These are phyloP conservation scores for Kazachstania sp. DNA, from an alignment of 1,139 yeast genomes.

Conservation along the genomic window DNA sequence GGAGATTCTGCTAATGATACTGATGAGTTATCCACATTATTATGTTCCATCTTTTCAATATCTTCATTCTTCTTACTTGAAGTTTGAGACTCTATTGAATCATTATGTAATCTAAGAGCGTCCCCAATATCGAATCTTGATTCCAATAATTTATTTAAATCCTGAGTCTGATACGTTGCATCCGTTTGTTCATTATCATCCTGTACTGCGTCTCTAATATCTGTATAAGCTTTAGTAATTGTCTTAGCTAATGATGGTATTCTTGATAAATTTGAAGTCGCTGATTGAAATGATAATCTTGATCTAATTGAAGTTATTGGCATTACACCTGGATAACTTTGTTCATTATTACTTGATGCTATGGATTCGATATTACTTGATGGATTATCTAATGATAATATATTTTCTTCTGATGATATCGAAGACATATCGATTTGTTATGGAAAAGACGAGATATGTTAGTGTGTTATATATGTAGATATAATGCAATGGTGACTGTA, in stretches of 20 bases:
- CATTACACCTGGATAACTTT: background rate
- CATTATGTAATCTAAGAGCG: slow-evolving; percentile 16
- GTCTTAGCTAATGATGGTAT: slow-evolving; percentile 10
- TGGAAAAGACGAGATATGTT: no score
- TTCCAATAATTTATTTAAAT: slow-evolving; percentile 17
- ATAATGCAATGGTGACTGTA: no score
- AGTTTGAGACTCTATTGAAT: background rate
- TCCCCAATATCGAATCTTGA: slow-evolving; percentile 26
- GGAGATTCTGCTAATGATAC: background rate
- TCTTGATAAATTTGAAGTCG: slow-evolving; percentile 1
- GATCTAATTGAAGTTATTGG: background rate
- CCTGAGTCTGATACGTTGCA: slow-evolving; percentile 4
- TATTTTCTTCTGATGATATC: background rate
- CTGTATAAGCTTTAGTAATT: slow-evolving; percentile 10
- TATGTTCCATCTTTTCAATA: background rate
- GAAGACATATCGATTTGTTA: no score
- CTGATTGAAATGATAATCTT: background rate
- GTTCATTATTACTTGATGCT: background rate
- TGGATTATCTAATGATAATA: background rate
- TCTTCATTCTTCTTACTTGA: background rate
- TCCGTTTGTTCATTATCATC: slow-evolving; percentile 24
- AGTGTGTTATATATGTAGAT: no score
- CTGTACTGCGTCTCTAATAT: slow-evolving; percentile 18
- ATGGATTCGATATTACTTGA: background rate
- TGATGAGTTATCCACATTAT: background rate